These are phyloP conservation scores for Piromyces sp. DNA, from an alignment of 192 early-diverging fungal species.

Conservation along the genomic window DNA sequence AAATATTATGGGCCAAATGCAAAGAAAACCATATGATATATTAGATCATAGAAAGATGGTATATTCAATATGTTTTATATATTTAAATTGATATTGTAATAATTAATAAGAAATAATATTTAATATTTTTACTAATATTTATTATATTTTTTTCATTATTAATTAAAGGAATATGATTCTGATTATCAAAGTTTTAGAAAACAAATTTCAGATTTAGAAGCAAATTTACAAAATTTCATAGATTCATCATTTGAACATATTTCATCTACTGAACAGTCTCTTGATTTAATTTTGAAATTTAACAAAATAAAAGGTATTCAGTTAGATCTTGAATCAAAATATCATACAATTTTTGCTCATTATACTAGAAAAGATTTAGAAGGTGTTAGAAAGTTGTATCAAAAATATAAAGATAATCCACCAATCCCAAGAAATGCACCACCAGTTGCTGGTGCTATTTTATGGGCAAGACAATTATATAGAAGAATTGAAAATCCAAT, in stretches of 20 bases:
- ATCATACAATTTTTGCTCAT: slow-evolving; percentile 37
- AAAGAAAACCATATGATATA: slow-evolving; percentile 49
- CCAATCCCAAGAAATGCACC: slow-evolving; percentile 43
- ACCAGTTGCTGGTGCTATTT: slow-evolving; percentile 38
- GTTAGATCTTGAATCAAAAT: slow-evolving; percentile 46
- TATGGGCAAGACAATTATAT: slow-evolving; percentile 43
- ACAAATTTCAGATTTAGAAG: slow-evolving; percentile 41
- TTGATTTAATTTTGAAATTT: slow-evolving; percentile 32
- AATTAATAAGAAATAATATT: too few relatives aligned
- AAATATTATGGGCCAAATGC: slow-evolving; percentile 41
- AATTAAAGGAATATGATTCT: slow-evolving; percentile 35
- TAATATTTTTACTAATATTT: too few relatives aligned
- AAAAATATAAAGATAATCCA: slow-evolving; percentile 36
- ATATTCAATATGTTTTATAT: not conserved
- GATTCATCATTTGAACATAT: slow-evolving; percentile 44
- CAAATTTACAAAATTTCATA: slow-evolving; percentile 41
- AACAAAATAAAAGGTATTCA: slow-evolving; percentile 44
- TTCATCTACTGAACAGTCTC: slow-evolving; percentile 38
- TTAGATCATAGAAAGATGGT: slow-evolving; percentile 46
- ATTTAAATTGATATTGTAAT: too few relatives aligned
- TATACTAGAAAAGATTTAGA: slow-evolving; percentile 40
- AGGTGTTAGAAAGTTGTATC: slow-evolving; percentile 43
- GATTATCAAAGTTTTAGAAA: slow-evolving; percentile 47
- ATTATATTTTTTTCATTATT: not conserved
- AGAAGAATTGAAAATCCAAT: slow-evolving; percentile 40